Evolutionary conservation across 2,329 filamentous ascomycete species (phyloP).

Genomic region (Neoscytalidium dimidiatum): DNA sequence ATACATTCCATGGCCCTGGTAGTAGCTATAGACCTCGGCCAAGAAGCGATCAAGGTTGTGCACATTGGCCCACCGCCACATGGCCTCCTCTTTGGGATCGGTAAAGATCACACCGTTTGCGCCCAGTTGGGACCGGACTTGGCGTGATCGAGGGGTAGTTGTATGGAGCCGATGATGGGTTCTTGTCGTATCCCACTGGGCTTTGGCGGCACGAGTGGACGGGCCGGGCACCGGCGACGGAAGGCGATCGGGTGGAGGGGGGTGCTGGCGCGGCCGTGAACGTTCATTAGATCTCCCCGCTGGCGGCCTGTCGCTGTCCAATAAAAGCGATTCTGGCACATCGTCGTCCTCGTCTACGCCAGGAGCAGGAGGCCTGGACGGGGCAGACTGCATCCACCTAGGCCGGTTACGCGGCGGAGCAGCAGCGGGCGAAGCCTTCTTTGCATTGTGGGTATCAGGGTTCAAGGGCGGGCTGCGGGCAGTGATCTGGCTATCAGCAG

Average conservation of each 20-base stretch:
- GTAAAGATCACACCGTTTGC: conserved; percentile 29
- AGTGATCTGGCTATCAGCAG: conserved; percentile 49
- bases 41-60: conserved; percentile 88
- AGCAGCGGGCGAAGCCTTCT: conserved; percentile 8
- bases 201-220: conserved; percentile 44
- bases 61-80: conserved; percentile 93
- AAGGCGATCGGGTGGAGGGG: conserved; percentile 27
- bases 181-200: conserved; percentile 54
- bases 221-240: conserved; percentile 46
- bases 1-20: conserved; percentile 77
- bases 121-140: conserved; percentile 20
- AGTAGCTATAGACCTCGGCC: conserved; percentile 84
- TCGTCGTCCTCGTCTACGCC: conserved; percentile 58
- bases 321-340: conserved; percentile 63
- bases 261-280: conserved; percentile 11
- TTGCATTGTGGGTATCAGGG: conserved; percentile 27
- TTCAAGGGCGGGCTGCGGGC: conserved; percentile 45
- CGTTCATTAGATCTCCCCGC: conserved; percentile 24
- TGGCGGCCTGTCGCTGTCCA: conserved; percentile 53
- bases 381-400: conserved; percentile 17
- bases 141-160: conserved; percentile 20
- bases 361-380: conserved; percentile 23
- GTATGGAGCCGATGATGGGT: conserved; percentile 48
- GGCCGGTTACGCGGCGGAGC: conserved; percentile 14
- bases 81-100: conserved; percentile 72